Evolutionary conservation across 495 filamentous ascomycete genomes (phyloP), one percentile per base, ranked within the genome.

Genomic region (Pseudoneurospora amorphoporcata): DNA sequence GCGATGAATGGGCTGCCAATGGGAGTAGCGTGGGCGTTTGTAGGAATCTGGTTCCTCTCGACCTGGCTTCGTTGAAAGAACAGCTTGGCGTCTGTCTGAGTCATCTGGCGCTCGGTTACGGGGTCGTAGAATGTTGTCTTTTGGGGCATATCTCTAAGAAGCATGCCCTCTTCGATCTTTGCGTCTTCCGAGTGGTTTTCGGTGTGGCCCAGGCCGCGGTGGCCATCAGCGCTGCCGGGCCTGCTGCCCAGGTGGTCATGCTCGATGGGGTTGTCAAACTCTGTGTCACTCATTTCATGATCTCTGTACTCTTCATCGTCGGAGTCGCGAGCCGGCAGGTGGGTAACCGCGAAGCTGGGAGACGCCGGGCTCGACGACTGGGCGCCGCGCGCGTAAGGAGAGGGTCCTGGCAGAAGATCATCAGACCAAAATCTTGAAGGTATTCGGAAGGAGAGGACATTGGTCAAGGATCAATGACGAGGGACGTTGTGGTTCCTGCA

Each of bases 1-100:
- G 82, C 75, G 35, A 88, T 77, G 71, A 88, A 69, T 38, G 89
- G 87, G 77, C 87, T 88, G 39, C 82, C 82, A 72, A 83, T 81
- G 40, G 83, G 81, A 10, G 85, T 82, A 43, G 72, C 73, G 75
- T 86, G 83, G 72, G 83, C 74, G 81, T 83, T 73, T 83, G 87
- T 73, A 78, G 82, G 76, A 82, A 86, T 75, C 79, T 87, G 74
- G 81, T 81, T 82, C 75, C 53, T 80, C 45, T 90, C 88, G 29
- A 90, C 82, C 81, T 94, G 92, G 81, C 93, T 94, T 72, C 93
- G 87, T 78, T 97, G 95, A 81, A 97, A 99, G 84, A 98, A 94
- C 39, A 97, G 86, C 79, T 95, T 98, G 42, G 95, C 92, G 77
- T 99, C 95, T 29, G 91, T 87, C 81, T 98, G 93, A 73, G 89